phyloP scores from a whole-genome alignment of 2,329 filamentous ascomycete genomes.

The Chalaropsis thielavioides region DNA sequence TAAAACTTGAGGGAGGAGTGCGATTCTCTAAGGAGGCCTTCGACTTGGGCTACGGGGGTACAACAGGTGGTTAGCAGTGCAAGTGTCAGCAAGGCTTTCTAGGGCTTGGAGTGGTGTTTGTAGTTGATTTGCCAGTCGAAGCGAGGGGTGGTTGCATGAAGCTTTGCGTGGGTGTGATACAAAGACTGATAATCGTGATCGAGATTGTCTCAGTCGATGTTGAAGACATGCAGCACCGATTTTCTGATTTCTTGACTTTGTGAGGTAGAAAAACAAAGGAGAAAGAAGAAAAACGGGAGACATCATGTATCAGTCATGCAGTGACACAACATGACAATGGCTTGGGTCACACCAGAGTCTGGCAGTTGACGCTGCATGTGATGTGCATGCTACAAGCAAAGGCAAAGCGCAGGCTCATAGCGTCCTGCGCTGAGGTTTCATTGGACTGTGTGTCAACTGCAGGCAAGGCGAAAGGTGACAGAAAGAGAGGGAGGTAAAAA shows the following conservation, averaged over 20 bases:
- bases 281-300: no score
- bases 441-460: background rate
- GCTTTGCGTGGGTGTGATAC: background rate
- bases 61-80: background rate
- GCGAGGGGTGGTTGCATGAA: background rate
- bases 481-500: background rate
- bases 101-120: background rate
- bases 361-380: background rate
- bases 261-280: background rate
- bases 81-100: background rate
- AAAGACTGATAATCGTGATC: background rate
- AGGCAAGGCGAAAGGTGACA: background rate
- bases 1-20: slow-evolving; percentile 25
- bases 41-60: slow-evolving; percentile 52
- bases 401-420: background rate
- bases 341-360: background rate
- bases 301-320: background rate
- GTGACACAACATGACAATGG: background rate
- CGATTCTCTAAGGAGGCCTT: slow-evolving; percentile 59
- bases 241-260: no score
- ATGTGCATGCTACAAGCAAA: background rate
- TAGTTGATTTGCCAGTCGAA: background rate
- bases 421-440: background rate
- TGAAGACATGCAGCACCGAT: background rate
- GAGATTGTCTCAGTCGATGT: background rate